Percentiles rank a stretch among this genome's conserved stretches.
Evolutionary conservation across 2,329 filamentous ascomycete species (phyloP).

Genomic region (Rutstroemia sp.): DNA sequence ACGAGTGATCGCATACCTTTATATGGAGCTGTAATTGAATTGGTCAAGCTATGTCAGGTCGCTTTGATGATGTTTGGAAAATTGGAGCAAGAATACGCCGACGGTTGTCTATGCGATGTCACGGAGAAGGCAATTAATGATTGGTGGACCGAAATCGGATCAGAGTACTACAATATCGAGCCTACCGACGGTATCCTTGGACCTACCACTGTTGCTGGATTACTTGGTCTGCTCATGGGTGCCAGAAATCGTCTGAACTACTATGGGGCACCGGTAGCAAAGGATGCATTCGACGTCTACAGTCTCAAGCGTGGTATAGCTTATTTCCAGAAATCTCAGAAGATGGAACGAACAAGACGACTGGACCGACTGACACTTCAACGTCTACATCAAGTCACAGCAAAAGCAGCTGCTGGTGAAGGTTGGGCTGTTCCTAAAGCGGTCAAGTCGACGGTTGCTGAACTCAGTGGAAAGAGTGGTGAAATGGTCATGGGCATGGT

Average conservation of each 20-base stretch:
- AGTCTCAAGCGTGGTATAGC: slow-evolving; percentile 76
- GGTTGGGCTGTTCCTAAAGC: slow-evolving; percentile 89
- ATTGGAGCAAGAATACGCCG: slow-evolving; percentile 79
- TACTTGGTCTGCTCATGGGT: slow-evolving; percentile 83
- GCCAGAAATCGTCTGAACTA: slow-evolving; percentile 84
- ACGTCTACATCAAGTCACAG: slow-evolving; percentile 72
- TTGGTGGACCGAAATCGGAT: slow-evolving; percentile 94
- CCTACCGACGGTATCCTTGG: slow-evolving; percentile 89
- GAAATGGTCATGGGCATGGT: slow-evolving; percentile 97
- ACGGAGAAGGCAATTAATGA: slow-evolving; percentile 85
- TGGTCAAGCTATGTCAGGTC: slow-evolving; percentile 86
- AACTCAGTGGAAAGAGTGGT: slow-evolving; percentile 86
- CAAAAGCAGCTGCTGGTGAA: slow-evolving; percentile 82
- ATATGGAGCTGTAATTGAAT: slow-evolving; percentile 71
- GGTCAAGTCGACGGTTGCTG: slow-evolving; percentile 90
- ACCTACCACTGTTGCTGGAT: slow-evolving; percentile 80
- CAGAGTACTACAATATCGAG: slow-evolving; percentile 86
- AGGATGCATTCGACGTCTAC: slow-evolving; percentile 85
- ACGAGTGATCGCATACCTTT: slow-evolving; percentile 77
- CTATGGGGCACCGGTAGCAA: slow-evolving; percentile 73
- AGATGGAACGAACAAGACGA: slow-evolving; percentile 67
- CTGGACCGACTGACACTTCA: slow-evolving; percentile 80
- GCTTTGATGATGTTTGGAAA: slow-evolving; percentile 84
- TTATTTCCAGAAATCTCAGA: slow-evolving; percentile 84
- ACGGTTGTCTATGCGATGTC: slow-evolving; percentile 86